Evolutionary conservation across 2,329 filamentous ascomycete species (phyloP).

Genomic region (Fusarium sp.): DNA sequence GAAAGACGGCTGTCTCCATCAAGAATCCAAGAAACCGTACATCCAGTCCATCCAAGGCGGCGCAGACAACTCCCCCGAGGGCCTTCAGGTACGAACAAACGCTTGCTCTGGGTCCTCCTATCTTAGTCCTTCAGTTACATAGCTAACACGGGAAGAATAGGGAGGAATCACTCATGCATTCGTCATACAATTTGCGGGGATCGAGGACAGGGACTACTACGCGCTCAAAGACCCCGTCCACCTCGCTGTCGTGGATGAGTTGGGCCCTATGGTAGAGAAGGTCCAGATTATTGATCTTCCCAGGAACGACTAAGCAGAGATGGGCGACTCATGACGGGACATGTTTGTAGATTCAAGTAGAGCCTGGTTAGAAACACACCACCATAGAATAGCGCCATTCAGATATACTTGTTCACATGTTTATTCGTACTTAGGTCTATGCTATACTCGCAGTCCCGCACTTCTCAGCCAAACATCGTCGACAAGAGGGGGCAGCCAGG

Average conservation of each 20-base stretch:
- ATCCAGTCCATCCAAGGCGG: not conserved
- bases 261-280: conserved; percentile 61
- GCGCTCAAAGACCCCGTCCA: conserved; percentile 73
- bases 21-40: not conserved
- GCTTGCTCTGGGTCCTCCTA: too few species aligned
- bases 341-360: not conserved
- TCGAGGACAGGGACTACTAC: conserved; percentile 76
- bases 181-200: conserved; percentile 67
- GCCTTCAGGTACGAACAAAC: not conserved
- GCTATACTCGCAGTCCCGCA: not conserved
- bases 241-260: conserved; percentile 65
- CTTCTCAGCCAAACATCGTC: not conserved
- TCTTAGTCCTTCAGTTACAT: not conserved
- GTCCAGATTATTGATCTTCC: conserved; percentile 69
- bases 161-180: not conserved
- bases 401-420: not conserved
- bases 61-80: not conserved
- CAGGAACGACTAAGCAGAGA: not conserved
- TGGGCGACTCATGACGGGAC: not conserved
- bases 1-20: not conserved
- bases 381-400: not conserved
- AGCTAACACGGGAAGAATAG: not conserved
- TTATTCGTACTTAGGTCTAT: not conserved
- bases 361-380: not conserved
- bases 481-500: not conserved